Percentiles rank a stretch among this genome's conserved stretches.
phyloP scores from a whole-genome alignment of 2,329 filamentous ascomycete species.

The Ophiostoma sp. region DNA sequence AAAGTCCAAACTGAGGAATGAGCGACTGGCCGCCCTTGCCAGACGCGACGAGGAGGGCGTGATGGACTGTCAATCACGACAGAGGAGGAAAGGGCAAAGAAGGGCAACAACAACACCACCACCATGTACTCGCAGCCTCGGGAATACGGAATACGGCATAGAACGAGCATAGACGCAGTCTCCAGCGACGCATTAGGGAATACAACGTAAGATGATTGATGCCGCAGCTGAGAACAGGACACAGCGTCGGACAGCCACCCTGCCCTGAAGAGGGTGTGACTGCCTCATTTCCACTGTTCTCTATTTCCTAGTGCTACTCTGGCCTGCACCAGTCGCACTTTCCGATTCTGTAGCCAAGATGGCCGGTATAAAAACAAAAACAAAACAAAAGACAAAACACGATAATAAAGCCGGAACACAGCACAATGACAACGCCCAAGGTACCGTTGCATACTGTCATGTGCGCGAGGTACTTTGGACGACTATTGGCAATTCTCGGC shows the following conservation, averaged over 20 bases:
- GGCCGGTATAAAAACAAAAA: background rate
- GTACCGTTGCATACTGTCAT: background rate
- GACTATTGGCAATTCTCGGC: background rate
- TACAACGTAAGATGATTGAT: background rate
- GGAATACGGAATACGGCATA: background rate
- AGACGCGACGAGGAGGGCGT: background rate
- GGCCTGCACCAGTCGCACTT: slow-evolving; percentile 2
- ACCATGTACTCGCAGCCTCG: background rate
- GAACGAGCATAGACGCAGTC: background rate
- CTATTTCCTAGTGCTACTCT: slow-evolving; percentile 2
- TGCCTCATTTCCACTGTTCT: slow-evolving; percentile 1
- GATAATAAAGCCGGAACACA: background rate
- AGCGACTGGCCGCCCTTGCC: slow-evolving; percentile 12
- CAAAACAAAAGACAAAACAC: background rate
- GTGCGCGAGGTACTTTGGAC: background rate
- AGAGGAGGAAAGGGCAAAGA: background rate
- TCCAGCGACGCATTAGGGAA: background rate
- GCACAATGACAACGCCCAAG: background rate
- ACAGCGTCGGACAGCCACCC: background rate
- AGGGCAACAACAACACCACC: background rate
- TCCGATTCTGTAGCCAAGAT: slow-evolving; percentile 9
- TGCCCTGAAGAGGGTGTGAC: slow-evolving; percentile 9
- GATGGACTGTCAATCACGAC: background rate
- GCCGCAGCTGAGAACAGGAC: background rate
- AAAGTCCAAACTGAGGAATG: slow-evolving; percentile 9